phyloP scores from a whole-genome alignment of 2,329 filamentous ascomycete species.

The Fusarium transvaalense region DNA sequence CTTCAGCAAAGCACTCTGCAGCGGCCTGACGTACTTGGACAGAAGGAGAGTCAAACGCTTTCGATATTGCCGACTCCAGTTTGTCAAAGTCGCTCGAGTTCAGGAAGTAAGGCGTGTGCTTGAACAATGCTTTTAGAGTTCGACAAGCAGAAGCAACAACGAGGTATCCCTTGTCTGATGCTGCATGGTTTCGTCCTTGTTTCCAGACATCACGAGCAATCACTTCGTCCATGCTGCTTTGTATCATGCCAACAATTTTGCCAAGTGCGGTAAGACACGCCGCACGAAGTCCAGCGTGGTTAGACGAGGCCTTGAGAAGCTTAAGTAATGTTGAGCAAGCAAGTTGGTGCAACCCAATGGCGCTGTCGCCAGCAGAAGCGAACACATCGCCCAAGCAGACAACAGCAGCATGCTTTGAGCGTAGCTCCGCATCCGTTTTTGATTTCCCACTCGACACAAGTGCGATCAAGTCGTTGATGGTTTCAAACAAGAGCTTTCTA shows the following conservation, averaged over 20 bases:
- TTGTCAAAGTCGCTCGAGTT: slow-evolving; percentile 93
- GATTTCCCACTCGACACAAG: slow-evolving; percentile 80
- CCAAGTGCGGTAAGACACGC: slow-evolving; percentile 80
- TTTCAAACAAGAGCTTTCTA: slow-evolving; percentile 92
- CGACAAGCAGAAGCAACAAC: slow-evolving; percentile 84
- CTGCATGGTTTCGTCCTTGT: slow-evolving; percentile 80
- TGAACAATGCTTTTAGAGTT: slow-evolving; percentile 80
- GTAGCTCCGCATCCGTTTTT: slow-evolving; percentile 79
- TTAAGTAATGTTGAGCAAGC: slow-evolving; percentile 80
- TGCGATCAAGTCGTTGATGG: slow-evolving; percentile 85
- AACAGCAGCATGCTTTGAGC: slow-evolving; percentile 87
- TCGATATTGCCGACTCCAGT: slow-evolving; percentile 84
- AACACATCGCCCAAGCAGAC: slow-evolving; percentile 91
- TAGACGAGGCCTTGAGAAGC: slow-evolving; percentile 81
- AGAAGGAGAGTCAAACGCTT: slow-evolving; percentile 83
- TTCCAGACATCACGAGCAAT: slow-evolving; percentile 95
- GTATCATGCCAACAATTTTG: slow-evolving; percentile 81
- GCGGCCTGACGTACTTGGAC: slow-evolving; percentile 84
- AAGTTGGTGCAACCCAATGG: slow-evolving; percentile 83
- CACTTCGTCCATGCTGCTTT: slow-evolving; percentile 82
- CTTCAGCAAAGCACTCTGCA: slow-evolving; percentile 84
- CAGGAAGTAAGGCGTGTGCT: slow-evolving; percentile 83
- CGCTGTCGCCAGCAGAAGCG: slow-evolving; percentile 92
- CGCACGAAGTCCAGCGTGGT: slow-evolving; percentile 84
- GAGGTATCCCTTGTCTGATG: slow-evolving; percentile 83